A percentile compares a stretch with the other conserved stretches of the same genome.
Conservation (phyloP, 768 basidiomycete species). For the Phanerochaete sordida region DNA sequence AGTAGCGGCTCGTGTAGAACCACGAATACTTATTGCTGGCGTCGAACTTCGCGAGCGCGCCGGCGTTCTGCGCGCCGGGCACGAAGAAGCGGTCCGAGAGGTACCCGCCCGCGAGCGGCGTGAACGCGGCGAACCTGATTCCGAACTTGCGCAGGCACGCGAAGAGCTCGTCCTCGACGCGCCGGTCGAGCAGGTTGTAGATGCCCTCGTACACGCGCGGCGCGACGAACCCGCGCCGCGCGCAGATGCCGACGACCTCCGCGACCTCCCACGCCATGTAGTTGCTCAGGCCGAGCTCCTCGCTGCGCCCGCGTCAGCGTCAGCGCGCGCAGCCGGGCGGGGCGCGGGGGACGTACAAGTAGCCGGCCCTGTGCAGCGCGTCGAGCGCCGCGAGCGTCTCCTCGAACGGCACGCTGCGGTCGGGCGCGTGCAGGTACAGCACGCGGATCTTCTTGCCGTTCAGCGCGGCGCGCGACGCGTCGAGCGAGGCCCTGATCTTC, state of each 20-base stretch:
- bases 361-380: conserved; percentile 52
- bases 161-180: conserved; percentile 47
- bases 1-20: neutral
- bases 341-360: too few species aligned
- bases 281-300: conserved; percentile 63
- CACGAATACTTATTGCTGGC: conserved; percentile 34
- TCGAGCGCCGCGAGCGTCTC: conserved; percentile 39
- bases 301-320: conserved; percentile 28
- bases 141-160: conserved; percentile 57
- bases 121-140: conserved; percentile 54
- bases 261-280: conserved; percentile 59
- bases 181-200: conserved; percentile 48
- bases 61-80: conserved; percentile 28
- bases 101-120: conserved; percentile 56
- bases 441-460: conserved; percentile 45
- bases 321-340: too few species aligned
- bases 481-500: conserved; percentile 40
- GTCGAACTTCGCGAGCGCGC: conserved; percentile 32
- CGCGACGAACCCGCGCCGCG: conserved; percentile 47
- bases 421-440: conserved; percentile 60
- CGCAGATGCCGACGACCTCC: conserved; percentile 56
- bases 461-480: conserved; percentile 42
- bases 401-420: conserved; percentile 55
- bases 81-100: conserved; percentile 52
- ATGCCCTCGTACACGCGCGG: conserved; percentile 57